These are phyloP conservation scores for Pueraria montana DNA, from an alignment of 306 rosid genomes.

Conservation along the genomic window DNA sequence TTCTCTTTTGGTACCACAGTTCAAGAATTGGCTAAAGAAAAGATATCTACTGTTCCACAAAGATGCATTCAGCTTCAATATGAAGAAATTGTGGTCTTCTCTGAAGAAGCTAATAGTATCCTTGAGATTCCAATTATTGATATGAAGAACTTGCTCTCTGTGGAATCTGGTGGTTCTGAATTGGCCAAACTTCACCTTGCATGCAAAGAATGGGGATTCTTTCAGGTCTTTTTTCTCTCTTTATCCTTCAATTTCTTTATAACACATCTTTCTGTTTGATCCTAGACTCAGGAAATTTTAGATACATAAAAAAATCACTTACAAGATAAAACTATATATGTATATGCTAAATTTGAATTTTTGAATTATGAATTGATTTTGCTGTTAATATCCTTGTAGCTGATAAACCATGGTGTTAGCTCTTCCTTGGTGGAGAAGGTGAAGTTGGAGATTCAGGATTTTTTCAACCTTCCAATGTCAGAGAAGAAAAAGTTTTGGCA, in stretches of 20 bases:
- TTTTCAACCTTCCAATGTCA: background rate
- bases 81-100: background rate
- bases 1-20: conserved; percentile 6
- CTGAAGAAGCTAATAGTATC: background rate
- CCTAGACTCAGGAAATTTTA: too few species aligned
- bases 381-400: conserved; percentile 31
- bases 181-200: conserved; percentile 57
- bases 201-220: conserved; percentile 56
- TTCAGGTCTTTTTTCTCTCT: conserved; percentile 36
- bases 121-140: conserved; percentile 50
- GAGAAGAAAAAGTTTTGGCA: conserved; percentile 13
- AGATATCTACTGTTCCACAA: conserved; percentile 6
- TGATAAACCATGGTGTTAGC: conserved; percentile 67
- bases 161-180: conserved; percentile 38
- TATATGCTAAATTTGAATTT: background rate
- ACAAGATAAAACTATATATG: background rate
- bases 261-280: background rate
- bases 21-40: conserved; percentile 46
- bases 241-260: background rate
- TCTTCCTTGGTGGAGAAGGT: too few species aligned
- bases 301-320: background rate
- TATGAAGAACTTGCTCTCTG: conserved; percentile 33
- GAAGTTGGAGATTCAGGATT: too few species aligned
- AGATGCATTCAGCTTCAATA: conserved; percentile 46
- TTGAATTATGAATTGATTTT: background rate